Evolutionary conservation across 805 yeast genomes (phyloP).

Genomic region (Teunomyces tritomae): DNA sequence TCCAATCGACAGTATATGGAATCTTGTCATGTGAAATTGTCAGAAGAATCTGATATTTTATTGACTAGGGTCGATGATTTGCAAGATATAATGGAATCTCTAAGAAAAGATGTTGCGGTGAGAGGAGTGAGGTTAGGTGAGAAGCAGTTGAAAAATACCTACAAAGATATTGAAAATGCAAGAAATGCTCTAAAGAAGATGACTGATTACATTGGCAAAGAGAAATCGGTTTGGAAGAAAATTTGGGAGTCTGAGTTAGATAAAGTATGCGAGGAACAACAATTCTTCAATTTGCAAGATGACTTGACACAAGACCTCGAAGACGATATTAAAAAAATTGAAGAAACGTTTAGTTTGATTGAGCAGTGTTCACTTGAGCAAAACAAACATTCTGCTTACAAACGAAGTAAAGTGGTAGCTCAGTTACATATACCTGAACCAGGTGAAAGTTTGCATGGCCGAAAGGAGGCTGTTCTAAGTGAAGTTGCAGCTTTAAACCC

Average conservation of each 20-base stretch:
- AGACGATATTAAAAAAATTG: conserved; percentile 77
- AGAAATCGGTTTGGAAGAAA: conserved; percentile 82
- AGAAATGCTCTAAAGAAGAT: conserved; percentile 49
- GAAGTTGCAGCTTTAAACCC: conserved; percentile 82
- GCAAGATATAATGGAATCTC: conserved; percentile 86
- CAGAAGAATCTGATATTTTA: conserved; percentile 71
- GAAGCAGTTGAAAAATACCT: conserved; percentile 65
- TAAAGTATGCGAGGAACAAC: conserved; percentile 90
- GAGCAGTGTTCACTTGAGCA: conserved; percentile 81
- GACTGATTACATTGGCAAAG: conserved; percentile 60
- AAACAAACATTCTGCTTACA: conserved; percentile 52
- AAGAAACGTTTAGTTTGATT: conserved; percentile 78
- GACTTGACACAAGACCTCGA: conserved; percentile 75
- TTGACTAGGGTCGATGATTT: conserved; percentile 84
- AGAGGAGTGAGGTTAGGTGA: conserved; percentile 82
- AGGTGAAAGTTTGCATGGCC: conserved; percentile 53
- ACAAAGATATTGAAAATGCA: conserved; percentile 63
- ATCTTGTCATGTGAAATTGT: conserved; percentile 66
- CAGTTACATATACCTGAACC: conserved; percentile 57
- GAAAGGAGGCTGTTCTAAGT: conserved; percentile 73
- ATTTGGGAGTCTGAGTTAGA: conserved; percentile 92
- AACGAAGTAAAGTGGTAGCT: conserved; percentile 36
- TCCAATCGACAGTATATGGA: conserved; percentile 65
- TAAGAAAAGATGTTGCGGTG: conserved; percentile 87
- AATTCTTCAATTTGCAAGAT: conserved; percentile 85